These are phyloP conservation scores for Fraxinus latifolia DNA, from an alignment of 305 asterid genomes.

Conservation along the genomic window DNA sequence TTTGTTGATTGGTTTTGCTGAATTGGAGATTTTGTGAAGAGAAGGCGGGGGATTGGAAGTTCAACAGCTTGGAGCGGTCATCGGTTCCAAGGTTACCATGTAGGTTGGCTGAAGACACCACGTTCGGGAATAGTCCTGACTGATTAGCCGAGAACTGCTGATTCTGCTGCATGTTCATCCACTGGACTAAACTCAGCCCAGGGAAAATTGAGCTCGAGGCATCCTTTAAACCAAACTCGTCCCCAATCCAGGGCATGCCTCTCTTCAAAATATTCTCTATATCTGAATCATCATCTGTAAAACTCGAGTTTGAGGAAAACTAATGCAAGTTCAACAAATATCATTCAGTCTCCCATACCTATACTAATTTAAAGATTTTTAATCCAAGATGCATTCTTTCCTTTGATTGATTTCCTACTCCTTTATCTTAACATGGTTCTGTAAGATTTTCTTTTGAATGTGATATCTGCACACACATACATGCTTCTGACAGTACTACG, in stretches of 20 bases:
- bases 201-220: constrained; percentile 72
- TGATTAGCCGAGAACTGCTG: constrained; percentile 56
- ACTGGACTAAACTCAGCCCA: constrained; percentile 84
- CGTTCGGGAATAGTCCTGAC: constrained; percentile 43
- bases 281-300: constrained; percentile 70
- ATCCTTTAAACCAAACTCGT: constrained; percentile 70
- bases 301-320: constrained; percentile 8
- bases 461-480: background rate
- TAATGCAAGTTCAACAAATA: background rate
- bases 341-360: background rate
- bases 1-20: constrained; percentile 52
- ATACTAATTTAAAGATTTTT: background rate
- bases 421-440: background rate
- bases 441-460: background rate
- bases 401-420: background rate
- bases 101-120: constrained; percentile 34
- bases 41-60: constrained; percentile 66
- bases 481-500: background rate
- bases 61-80: constrained; percentile 69
- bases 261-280: constrained; percentile 65
- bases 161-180: constrained; percentile 96
- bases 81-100: constrained; percentile 40
- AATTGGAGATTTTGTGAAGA: constrained; percentile 52
- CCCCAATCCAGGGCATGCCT: constrained; percentile 90
- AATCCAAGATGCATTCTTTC: background rate